Base-by-base conservation (phyloP, 148 eudicot genomes). In the Camellia japonica region DNA sequence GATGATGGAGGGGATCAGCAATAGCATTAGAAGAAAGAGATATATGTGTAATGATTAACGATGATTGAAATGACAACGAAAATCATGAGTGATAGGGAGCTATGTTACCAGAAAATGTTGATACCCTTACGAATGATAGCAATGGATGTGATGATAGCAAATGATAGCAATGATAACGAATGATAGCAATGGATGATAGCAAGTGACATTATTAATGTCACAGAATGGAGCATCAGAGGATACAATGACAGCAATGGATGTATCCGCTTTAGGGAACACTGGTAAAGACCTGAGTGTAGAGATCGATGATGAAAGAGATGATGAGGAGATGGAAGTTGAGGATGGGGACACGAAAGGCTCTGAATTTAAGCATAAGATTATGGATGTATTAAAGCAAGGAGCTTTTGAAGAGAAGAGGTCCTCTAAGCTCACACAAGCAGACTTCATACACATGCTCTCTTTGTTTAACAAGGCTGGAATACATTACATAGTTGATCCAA, bases 391-490 rank as follows among this genome's bases (percentile, higher is more conserved):
- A 82, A 93, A 89, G 82, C 80, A 84, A 84, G 93, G 88, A 78
- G 88, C 88, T 44, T 95, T 88, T 73, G 97, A 92, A 54, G 93
- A 90, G 12, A 91, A 93, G 82, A 90, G 98, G 80, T 89, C 98
- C 3, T 90, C 95, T 9, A 95, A 93, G 87, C 95, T 95, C 43
- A 80, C 93, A 12, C 95, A 95, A 79, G 89, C 91, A 1, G 97
- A 95, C 86, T 91, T 95, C 83, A 95, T 95, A 81, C 91, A 88
- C 77, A 86, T 95, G 6, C 88, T 93, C 14, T 88, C 98, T n/a
- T 73, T 93, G 60, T 94, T 95, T 72, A 95, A 95, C 79, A 77
- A 84, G 81, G 95, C 90, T 67, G 95, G 94, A n/a, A 90, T 93
- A 81, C 98, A 95, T 82, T 93, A 30, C 38, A 30, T 30, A 30